Evolutionary conservation across 805 yeast species (phyloP).

Genomic region (Metschnikowia peoriensis): DNA sequence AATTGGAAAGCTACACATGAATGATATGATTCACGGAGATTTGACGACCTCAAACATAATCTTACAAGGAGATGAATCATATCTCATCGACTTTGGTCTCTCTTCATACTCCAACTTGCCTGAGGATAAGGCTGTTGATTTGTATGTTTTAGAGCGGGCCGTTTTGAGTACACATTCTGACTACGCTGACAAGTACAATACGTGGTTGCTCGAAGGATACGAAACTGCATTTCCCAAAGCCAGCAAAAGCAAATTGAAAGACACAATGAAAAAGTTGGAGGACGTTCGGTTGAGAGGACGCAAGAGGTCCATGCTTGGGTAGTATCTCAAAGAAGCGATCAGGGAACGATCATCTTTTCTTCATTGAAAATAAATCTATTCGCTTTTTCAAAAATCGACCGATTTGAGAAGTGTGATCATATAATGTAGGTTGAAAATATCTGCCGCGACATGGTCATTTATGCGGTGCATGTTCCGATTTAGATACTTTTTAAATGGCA

Average conservation of each 20-base stretch:
- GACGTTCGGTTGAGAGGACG: constrained; percentile 91
- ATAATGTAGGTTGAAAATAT: too few relatives aligned
- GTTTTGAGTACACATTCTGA: constrained; percentile 86
- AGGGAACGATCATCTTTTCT: background rate
- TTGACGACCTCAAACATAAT: constrained; percentile 87
- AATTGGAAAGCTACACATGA: constrained; percentile 68
- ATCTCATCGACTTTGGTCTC: constrained; percentile 87
- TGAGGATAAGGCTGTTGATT: constrained; percentile 96
- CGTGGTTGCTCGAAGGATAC: constrained; percentile 76
- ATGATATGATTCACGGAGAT: constrained; percentile 90
- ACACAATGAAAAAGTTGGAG: constrained; percentile 62
- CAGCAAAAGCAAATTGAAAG: constrained; percentile 45
- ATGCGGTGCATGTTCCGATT: too few relatives aligned
- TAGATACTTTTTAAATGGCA: too few relatives aligned
- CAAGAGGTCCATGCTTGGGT: constrained; percentile 91
- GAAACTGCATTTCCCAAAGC: constrained; percentile 25
- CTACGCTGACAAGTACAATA: constrained; percentile 59
- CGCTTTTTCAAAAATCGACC: too few relatives aligned
- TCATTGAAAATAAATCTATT: background rate
- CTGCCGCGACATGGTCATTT: too few relatives aligned
- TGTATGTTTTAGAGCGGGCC: constrained; percentile 92
- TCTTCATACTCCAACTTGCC: constrained; percentile 71
- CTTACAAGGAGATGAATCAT: constrained; percentile 46
- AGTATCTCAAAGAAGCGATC: background rate
- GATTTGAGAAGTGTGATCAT: too few relatives aligned